Base-by-base conservation (phyloP, 169 alveolate species). In the Eimeria falciformis region DNA sequence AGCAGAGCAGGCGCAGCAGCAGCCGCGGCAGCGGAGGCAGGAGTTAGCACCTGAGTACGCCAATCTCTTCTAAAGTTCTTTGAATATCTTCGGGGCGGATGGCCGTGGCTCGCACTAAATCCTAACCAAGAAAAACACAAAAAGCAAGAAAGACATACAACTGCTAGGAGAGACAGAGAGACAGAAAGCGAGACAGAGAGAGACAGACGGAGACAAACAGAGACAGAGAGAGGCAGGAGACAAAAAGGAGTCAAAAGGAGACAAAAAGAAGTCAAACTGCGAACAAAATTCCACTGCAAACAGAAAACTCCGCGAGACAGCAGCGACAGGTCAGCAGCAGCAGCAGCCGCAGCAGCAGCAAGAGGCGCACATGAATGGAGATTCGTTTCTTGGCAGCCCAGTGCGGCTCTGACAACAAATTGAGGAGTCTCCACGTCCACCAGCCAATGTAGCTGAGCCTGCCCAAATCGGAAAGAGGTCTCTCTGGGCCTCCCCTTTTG, bases 391-490 rank as follows among this genome's bases (percentile, higher is more conserved):
- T 68, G 40, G 85, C 66, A 40, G 46, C 68, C 82, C 92, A 47
- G 75, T 56, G 85, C 12, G 85, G 82, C 84, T 65, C 84, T 68
- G 84, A 62, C 23, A 82, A 56, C 43, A 75, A 71, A 33, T 66
- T 65, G 71, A 81, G 83, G 21, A 79, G 56, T 37, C 85, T 56
- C 88, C 82, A 56, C n/a, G 68, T 71, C 94, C 94, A 91, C 88
- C 88, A 79, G 14, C 77, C 94, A 25, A 45, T 96, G 95, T 99
- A 99, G 29, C 99, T 96, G 46, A 97, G 98, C 68, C 97, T 96
- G 17, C 99, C 99, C 84, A 99, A 95, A 95, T 99, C 99, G 1
- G 99, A 96, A 12, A 99, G 93, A 18, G 99, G 99, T 83, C 99
- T 94, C 94, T 99, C 99, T 1, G 99, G 99, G 0, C 99, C 97